phyloP scores from a whole-genome alignment of 805 yeast species.

The Kazachstania psychrophila region DNA sequence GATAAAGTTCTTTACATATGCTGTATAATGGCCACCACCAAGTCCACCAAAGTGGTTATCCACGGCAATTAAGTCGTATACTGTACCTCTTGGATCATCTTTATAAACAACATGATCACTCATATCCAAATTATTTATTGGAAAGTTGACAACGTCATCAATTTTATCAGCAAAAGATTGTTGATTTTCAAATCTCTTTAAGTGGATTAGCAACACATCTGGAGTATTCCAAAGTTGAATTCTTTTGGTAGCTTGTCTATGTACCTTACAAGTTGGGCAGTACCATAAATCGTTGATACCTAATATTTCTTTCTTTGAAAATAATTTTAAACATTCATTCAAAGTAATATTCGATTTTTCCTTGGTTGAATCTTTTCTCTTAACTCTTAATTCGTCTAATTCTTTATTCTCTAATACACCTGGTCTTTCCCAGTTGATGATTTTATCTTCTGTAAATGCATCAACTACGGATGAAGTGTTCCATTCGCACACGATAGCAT shows the following conservation, averaged over 20 bases:
- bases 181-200: conserved; percentile 82
- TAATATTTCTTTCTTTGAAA: conserved; percentile 73
- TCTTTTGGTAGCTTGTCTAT: conserved; percentile 81
- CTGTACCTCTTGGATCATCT: conserved; percentile 20
- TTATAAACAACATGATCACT: conserved; percentile 41
- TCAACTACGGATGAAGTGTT: conserved; percentile 36
- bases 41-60: conserved; percentile 94
- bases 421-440: conserved; percentile 49
- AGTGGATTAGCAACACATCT: conserved; percentile 78
- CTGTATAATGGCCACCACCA: conserved; percentile 97
- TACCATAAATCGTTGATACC: conserved; percentile 91
- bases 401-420: conserved; percentile 44
- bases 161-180: conserved; percentile 84
- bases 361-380: conserved; percentile 21
- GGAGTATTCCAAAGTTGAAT: conserved; percentile 93
- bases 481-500: conserved; percentile 63
- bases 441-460: conserved; percentile 45
- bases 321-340: conserved; percentile 64
- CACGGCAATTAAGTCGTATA: conserved; percentile 84
- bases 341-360: conserved; percentile 41
- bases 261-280: conserved; percentile 83
- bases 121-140: conserved; percentile 74
- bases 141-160: conserved; percentile 76
- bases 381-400: conserved; percentile 38
- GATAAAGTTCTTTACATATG: conserved; percentile 70